Base-by-base conservation (phyloP, 345 rosid genomes). In the Euclidium syriacum region DNA sequence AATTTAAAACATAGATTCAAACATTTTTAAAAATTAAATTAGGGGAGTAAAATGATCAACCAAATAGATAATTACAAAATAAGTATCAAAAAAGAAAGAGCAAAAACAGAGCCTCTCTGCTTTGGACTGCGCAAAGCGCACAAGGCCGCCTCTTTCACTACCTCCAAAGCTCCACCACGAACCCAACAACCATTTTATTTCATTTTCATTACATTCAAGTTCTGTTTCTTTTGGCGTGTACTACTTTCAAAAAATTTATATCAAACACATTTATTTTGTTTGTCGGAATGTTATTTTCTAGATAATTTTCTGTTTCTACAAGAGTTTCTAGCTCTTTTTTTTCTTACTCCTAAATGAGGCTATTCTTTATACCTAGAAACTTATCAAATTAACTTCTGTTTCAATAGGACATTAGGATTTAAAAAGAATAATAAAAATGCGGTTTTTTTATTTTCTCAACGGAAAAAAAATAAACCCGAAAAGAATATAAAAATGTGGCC, bases 141-240 rank as follows among this genome's bases (percentile, higher is more conserved):
- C 63, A 52, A 64, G 59, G 54, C 62, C 62, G 54, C 70, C 70
- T 41, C 53, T 54, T 17, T 56, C 72, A 56, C 64, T 11, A n/a
- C 47, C 10, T 50, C 64, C 64, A 10, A 65, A 55, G 71, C 62
- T 64, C 69, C 61, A 65, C 38, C 52, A 43, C 20, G 9, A 18
- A 55, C 56, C 62, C 54, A 33, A 33, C 36, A 44, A 22, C 57
- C 27, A 17, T 34, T 46, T 22, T 52, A 7, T 33, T 32, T 26
- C 7, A 5, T 50, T 41, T 48, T 36, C 10, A 32, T 44, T 15
- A 12, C 42, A 40, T 40, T 19, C 20, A 26, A 22, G 5, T 11
- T 38, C 9, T 14, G 3, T 24, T 0, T 25, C 12, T 16, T n/a
- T 38, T 7, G n/a, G n/a, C n/a, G n/a, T n/a, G n/a, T n/a, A n/a